Evolutionary conservation across 73 alveolate genomes (phyloP).

Genomic region (Paraurostyla sp.): DNA sequence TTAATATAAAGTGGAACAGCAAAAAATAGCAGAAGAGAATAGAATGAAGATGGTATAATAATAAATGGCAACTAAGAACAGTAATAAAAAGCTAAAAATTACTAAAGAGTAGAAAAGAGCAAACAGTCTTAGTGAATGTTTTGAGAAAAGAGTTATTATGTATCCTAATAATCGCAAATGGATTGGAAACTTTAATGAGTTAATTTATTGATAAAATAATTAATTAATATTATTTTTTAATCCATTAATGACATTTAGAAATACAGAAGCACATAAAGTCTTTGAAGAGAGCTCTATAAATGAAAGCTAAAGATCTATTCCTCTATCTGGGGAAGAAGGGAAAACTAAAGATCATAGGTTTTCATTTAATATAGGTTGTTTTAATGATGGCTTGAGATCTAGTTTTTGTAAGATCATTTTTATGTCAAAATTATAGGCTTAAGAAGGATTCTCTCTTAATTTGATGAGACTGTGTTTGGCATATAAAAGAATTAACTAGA

Average conservation of each 20-base stretch:
- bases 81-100: not conserved
- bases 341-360: not conserved
- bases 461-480: slow-evolving; percentile 59
- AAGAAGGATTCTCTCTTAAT: not conserved
- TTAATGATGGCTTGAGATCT: slow-evolving; percentile 30
- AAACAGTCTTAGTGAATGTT: not conserved
- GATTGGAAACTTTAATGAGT: slow-evolving; percentile 40
- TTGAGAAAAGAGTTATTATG: slow-evolving; percentile 6
- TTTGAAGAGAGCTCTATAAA: not conserved
- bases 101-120: not conserved
- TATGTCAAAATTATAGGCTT: not conserved
- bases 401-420: slow-evolving; percentile 9
- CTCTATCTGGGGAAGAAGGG: not conserved
- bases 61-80: too few species aligned
- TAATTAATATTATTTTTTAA: not conserved
- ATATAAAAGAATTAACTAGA: slow-evolving; percentile 36
- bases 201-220: not conserved
- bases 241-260: slow-evolving; percentile 25
- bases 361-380: slow-evolving; percentile 33
- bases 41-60: not conserved
- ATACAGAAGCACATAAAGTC: not conserved
- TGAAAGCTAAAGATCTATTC: not conserved
- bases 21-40: not conserved
- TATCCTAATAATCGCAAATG: slow-evolving; percentile 29
- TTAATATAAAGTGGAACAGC: not conserved